A percentile compares a stretch with the other conserved stretches of the same genome.
phyloP scores from a whole-genome alignment of 2,329 filamentous ascomycete species.

The Botrytis porri region DNA sequence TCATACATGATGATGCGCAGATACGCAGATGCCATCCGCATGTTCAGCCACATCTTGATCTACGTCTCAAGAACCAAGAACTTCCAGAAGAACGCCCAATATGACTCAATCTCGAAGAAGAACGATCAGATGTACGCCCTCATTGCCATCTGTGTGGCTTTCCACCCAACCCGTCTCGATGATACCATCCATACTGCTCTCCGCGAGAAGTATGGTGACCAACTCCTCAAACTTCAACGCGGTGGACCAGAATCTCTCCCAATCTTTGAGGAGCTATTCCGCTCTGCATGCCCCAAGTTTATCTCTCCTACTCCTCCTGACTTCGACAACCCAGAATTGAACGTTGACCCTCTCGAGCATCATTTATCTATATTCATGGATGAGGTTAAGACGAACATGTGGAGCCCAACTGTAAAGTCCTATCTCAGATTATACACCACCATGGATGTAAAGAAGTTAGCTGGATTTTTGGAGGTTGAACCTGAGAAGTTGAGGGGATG shows the following conservation, averaged over 20 bases:
- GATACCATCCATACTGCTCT: constrained; percentile 98
- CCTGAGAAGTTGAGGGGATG: constrained; percentile 93
- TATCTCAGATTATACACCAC: constrained; percentile 99
- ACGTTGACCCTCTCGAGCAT: constrained; percentile 96
- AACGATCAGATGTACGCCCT: constrained; percentile 99
- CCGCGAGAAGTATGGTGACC: constrained; percentile 98
- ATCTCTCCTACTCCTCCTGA: constrained; percentile 96
- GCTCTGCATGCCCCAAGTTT: constrained; percentile 97
- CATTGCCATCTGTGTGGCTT: constrained; percentile 97
- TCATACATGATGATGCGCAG: constrained; percentile 99
- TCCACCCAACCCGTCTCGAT: constrained; percentile 94
- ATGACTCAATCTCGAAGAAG: constrained; percentile 99
- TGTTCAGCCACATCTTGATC: constrained; percentile 99
- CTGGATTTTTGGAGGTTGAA: constrained; percentile 93
- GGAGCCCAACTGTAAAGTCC: constrained; percentile 94
- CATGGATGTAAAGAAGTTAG: constrained; percentile 98
- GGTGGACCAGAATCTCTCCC: constrained; percentile 93
- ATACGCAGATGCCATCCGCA: constrained; percentile 98
- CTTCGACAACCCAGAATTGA: constrained; percentile 94
- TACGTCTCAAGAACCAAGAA: constrained; percentile 99
- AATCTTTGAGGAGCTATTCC: constrained; percentile 98
- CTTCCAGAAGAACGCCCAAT: constrained; percentile 98
- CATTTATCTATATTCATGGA: constrained; percentile 99
- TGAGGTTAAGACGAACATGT: constrained; percentile 99
- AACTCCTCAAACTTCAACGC: constrained; percentile 93